Conservation (phyloP, 306 rosid species). For the Hippophae tibetana region DNA sequence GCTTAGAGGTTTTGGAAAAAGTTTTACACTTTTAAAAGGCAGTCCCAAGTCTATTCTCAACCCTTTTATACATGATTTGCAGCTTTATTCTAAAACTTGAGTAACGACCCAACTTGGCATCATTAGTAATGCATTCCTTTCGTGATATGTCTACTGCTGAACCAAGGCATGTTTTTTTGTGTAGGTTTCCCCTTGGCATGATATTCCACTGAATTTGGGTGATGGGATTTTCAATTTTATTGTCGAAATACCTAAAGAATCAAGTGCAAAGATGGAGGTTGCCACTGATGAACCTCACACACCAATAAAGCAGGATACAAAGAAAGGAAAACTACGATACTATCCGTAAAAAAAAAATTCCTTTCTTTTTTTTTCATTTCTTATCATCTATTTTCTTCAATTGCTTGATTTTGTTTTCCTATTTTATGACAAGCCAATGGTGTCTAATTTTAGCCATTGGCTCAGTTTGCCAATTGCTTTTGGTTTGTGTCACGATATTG, state of each 20-base stretch:
- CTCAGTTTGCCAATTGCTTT: no score
- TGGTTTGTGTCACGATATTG: no score
- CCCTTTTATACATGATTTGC: no score
- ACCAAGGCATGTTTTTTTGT: neutral
- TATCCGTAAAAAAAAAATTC: conserved; percentile 43
- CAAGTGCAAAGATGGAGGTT: conserved; percentile 97
- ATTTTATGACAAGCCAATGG: neutral
- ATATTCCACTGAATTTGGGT: conserved; percentile 72
- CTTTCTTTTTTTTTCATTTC: no score
- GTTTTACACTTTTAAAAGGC: no score
- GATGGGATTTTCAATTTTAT: conserved; percentile 58
- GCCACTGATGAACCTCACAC: conserved; percentile 85
- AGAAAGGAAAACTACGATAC: conserved; percentile 89
- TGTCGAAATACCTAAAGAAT: conserved; percentile 92
- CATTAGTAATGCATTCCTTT: neutral
- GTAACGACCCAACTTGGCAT: no score
- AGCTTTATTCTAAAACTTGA: no score
- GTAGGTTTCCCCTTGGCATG: conserved; percentile 99
- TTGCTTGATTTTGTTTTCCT: neutral
- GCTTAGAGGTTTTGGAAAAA: no score
- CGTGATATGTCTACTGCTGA: neutral
- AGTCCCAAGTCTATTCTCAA: no score
- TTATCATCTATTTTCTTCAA: no score
- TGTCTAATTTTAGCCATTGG: no score
- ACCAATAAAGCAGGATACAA: conserved; percentile 91